Evolutionary conservation across 768 basidiomycete genomes (phyloP).

Genomic region (Hydnomerulius pinastri): DNA sequence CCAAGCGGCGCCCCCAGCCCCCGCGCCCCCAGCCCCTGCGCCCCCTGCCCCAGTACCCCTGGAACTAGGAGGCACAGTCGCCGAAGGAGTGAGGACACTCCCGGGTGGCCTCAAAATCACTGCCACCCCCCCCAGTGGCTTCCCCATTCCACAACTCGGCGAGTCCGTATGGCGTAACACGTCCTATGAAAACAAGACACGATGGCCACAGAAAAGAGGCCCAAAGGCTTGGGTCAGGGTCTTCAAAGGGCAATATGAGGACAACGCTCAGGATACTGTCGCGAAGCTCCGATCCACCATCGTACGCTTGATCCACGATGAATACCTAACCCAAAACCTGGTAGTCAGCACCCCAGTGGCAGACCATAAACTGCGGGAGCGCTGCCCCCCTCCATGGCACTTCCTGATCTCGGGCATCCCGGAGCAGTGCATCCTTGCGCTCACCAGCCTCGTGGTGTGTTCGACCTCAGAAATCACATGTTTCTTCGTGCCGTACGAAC

Average conservation of each 20-base stretch:
- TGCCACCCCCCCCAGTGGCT: neutral
- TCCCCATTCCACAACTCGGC: constrained; percentile 1
- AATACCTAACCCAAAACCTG: neutral
- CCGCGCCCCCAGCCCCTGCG: too few species aligned
- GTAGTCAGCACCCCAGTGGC: neutral
- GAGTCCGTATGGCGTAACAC: neutral
- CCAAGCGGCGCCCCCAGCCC: too few species aligned
- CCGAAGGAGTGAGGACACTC: too few species aligned
- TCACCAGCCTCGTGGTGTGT: neutral
- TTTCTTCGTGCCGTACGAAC: neutral
- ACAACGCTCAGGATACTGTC: neutral
- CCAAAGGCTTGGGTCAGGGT: neutral
- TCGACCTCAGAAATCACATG: neutral
- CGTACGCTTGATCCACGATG: neutral
- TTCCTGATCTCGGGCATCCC: neutral
- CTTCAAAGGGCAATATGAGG: neutral
- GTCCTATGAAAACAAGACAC: neutral
- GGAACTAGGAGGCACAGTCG: too few species aligned
- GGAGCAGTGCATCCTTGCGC: neutral
- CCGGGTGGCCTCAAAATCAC: neutral
- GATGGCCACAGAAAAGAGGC: neutral
- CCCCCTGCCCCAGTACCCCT: too few species aligned
- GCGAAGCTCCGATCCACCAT: neutral
- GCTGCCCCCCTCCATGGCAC: neutral
- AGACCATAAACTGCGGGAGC: neutral